These are phyloP conservation scores for Moelleriella libera DNA, from an alignment of 2,329 filamentous ascomycete genomes.

Conservation along the genomic window DNA sequence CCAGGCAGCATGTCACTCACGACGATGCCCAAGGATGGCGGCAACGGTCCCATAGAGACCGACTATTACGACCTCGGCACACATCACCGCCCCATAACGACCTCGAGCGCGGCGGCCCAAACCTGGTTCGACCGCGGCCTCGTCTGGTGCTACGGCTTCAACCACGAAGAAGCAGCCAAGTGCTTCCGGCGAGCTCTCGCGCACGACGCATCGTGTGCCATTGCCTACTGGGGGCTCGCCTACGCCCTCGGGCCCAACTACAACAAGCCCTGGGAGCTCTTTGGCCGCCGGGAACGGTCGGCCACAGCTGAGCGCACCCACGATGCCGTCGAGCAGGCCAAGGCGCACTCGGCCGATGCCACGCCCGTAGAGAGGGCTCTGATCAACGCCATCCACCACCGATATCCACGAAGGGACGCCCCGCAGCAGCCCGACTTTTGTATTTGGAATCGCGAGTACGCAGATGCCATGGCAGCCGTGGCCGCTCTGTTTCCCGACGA, in stretches of 20 bases:
- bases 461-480: slow-evolving; percentile 24
- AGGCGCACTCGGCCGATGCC: slow-evolving; percentile 5
- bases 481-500: slow-evolving; percentile 22
- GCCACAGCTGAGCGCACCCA: slow-evolving; percentile 26
- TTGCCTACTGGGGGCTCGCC: slow-evolving; percentile 58
- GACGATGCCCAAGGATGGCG: neutral
- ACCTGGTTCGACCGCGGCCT: slow-evolving; percentile 59
- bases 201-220: slow-evolving; percentile 38
- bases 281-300: slow-evolving; percentile 46
- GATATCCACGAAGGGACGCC: slow-evolving; percentile 40
- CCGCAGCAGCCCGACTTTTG: slow-evolving; percentile 31
- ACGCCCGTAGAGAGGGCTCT: slow-evolving; percentile 42
- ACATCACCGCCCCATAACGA: slow-evolving; percentile 40
- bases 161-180: slow-evolving; percentile 54
- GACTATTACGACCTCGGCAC: slow-evolving; percentile 47
- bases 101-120: slow-evolving; percentile 35
- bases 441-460: slow-evolving; percentile 19
- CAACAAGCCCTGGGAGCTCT: slow-evolving; percentile 63
- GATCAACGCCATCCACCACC: slow-evolving; percentile 43
- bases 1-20: neutral
- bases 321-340: slow-evolving; percentile 14
- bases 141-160: slow-evolving; percentile 64
- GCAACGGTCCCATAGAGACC: neutral
- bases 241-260: slow-evolving; percentile 63
- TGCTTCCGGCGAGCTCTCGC: slow-evolving; percentile 50